These are phyloP conservation scores for Diaporthe eres DNA, from an alignment of 2,329 filamentous ascomycete species.

Conservation along the genomic window DNA sequence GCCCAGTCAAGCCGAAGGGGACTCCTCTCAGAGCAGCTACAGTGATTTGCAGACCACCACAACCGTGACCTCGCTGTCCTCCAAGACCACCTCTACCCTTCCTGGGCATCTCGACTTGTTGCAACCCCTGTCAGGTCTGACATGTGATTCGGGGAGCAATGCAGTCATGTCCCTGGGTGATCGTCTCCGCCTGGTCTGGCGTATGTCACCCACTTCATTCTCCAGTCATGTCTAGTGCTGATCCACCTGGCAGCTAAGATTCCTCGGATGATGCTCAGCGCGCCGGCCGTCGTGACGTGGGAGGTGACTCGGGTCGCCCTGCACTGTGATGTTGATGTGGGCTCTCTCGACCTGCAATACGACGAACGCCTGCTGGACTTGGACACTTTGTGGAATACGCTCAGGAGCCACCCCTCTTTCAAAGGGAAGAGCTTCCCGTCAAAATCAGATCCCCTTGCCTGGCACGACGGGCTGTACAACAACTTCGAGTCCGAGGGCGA, in stretches of 20 bases:
- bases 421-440: constrained; percentile 62
- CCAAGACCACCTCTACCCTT: background rate
- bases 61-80: background rate
- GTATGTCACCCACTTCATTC: constrained; percentile 24
- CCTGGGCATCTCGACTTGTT: background rate
- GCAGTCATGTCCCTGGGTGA: background rate
- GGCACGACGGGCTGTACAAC: constrained; percentile 57
- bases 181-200: constrained; percentile 34
- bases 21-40: constrained; percentile 5
- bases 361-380: constrained; percentile 60
- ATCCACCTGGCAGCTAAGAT: background rate
- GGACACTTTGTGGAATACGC: constrained; percentile 52
- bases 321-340: constrained; percentile 60
- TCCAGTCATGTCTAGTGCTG: background rate
- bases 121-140: background rate
- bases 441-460: constrained; percentile 59
- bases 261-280: constrained; percentile 57
- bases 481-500: constrained; percentile 24
- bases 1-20: constrained; percentile 10
- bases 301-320: constrained; percentile 65
- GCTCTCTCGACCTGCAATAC: constrained; percentile 54
- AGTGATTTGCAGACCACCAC: background rate
- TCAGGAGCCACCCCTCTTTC: constrained; percentile 50
- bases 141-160: background rate
- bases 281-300: constrained; percentile 66